These are phyloP conservation scores for Tylopilus sp. DNA, from an alignment of 1,284 basidiomycete species.

Conservation along the genomic window DNA sequence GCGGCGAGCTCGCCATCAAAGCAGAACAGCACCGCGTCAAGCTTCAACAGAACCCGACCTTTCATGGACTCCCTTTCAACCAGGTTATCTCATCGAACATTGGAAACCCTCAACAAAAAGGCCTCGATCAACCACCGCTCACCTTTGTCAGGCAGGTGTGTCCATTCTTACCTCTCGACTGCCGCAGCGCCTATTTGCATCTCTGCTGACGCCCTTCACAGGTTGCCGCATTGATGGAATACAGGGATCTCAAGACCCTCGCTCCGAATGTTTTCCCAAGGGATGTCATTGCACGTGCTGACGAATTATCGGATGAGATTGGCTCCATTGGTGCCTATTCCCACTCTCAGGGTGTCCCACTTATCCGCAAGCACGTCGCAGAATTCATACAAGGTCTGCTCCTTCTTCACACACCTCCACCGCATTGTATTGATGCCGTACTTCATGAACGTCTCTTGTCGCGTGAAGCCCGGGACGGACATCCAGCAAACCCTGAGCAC, in stretches of 20 bases:
- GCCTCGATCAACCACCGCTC: conserved; percentile 89
- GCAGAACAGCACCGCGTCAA: conserved; percentile 79
- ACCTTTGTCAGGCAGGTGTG: conserved; percentile 90
- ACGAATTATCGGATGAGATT: conserved; percentile 79
- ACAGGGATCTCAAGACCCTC: conserved; percentile 79
- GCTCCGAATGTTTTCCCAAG: conserved; percentile 79
- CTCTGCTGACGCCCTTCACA: conserved; percentile 31
- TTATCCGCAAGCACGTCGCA: conserved; percentile 87
- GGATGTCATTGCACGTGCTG: conserved; percentile 84
- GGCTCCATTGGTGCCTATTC: conserved; percentile 96
- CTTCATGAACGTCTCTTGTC: not conserved
- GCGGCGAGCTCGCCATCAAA: conserved; percentile 93
- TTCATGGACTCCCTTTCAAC: conserved; percentile 76
- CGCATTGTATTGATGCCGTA: conserved; percentile 8
- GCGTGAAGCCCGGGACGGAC: conserved; percentile 78
- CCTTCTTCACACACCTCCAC: not conserved
- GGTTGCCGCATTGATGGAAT: conserved; percentile 91
- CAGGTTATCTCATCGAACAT: conserved; percentile 95
- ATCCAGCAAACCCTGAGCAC: conserved; percentile 76
- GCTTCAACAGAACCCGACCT: conserved; percentile 48
- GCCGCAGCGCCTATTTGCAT: not conserved
- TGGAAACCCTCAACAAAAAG: conserved; percentile 96
- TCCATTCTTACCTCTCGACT: conserved; percentile 6
- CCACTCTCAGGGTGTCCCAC: conserved; percentile 89
- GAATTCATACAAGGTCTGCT: conserved; percentile 64